Percentiles rank a stretch among this genome's conserved stretches.
phyloP scores from a whole-genome alignment of 495 filamentous ascomycete genomes.

The Xylaria acuta region DNA sequence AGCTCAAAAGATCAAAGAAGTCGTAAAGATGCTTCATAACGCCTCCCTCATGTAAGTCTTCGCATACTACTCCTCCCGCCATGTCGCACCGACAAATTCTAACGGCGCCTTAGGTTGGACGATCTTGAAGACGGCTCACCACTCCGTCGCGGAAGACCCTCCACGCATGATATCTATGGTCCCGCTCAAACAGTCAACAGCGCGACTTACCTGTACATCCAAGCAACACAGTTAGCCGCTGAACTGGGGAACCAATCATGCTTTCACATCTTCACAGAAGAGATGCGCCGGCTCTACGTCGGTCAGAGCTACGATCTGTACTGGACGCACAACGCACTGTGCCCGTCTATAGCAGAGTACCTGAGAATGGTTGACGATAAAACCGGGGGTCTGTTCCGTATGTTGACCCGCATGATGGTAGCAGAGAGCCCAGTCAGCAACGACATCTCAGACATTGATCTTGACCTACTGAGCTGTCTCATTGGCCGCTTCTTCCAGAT shows the following conservation, averaged over 20 bases:
- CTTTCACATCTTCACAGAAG: slow-evolving; percentile 30
- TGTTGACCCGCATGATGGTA: slow-evolving; percentile 41
- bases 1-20: slow-evolving; percentile 25
- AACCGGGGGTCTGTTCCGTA: slow-evolving; percentile 47
- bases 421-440: slow-evolving; percentile 24
- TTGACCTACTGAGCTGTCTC: slow-evolving; percentile 10
- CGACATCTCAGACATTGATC: slow-evolving; percentile 32
- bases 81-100: neutral
- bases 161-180: slow-evolving; percentile 48
- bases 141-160: slow-evolving; percentile 46
- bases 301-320: slow-evolving; percentile 49
- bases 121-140: slow-evolving; percentile 50
- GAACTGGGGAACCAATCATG: neutral
- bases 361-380: slow-evolving; percentile 48
- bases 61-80: neutral
- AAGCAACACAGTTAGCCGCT: neutral
- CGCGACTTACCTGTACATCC: slow-evolving; percentile 48
- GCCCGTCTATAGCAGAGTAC: slow-evolving; percentile 45
- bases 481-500: slow-evolving; percentile 47
- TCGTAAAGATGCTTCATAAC: slow-evolving; percentile 33
- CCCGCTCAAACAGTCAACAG: slow-evolving; percentile 56
- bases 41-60: slow-evolving; percentile 31
- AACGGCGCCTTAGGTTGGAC: slow-evolving; percentile 36
- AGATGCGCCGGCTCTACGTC: slow-evolving; percentile 36
- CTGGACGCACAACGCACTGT: slow-evolving; percentile 42